phyloP scores from a whole-genome alignment of 106 monocot species.

The Allium sativum region DNA sequence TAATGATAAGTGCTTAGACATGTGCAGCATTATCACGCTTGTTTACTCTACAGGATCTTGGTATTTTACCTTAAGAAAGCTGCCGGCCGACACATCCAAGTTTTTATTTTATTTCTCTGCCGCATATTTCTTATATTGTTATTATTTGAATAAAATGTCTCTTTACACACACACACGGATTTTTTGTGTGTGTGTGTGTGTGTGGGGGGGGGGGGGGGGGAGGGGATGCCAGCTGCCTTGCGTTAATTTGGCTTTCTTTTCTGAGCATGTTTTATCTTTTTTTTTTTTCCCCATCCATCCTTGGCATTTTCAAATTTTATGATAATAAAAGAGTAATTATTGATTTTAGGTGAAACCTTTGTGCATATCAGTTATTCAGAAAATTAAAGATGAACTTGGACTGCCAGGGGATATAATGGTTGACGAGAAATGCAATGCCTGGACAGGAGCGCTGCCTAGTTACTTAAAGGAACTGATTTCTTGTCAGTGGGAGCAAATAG shows the following conservation, averaged over 20 bases:
- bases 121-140: no score
- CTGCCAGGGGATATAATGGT: constrained; percentile 42
- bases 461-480: constrained; percentile 23
- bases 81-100: no score
- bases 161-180: no score
- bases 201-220: no score
- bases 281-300: not conserved
- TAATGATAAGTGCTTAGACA: no score
- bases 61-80: no score
- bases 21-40: no score
- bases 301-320: not conserved
- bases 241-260: not conserved
- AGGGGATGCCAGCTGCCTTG: not conserved
- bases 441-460: constrained; percentile 63
- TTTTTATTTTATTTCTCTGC: no score
- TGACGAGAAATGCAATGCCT: constrained; percentile 48
- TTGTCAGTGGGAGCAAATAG: no score
- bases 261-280: not conserved
- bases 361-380: constrained; percentile 51
- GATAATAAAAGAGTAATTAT: not conserved
- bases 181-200: no score
- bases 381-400: constrained; percentile 51
- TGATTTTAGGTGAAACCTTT: constrained; percentile 38
- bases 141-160: no score
- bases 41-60: no score